A percentile compares a stretch with the other conserved stretches of the same genome.
Evolutionary conservation across 345 rosid genomes (phyloP).

Genomic region (Pugionium dolabratum): DNA sequence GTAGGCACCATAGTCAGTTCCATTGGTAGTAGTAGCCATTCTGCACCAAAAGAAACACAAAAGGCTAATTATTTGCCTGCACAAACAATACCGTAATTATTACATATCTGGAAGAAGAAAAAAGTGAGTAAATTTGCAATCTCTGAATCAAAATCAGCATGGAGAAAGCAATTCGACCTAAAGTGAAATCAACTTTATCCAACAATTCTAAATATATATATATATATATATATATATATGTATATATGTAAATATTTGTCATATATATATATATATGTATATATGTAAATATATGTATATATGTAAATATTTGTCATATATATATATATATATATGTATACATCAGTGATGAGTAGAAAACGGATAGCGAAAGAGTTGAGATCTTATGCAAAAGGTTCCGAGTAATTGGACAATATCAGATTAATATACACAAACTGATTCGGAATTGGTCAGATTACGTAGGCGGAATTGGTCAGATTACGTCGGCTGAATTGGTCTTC

Average conservation of each 20-base stretch:
- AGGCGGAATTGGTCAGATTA: not conserved
- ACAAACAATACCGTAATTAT: not conserved
- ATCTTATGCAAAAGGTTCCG: slow-evolving; percentile 20
- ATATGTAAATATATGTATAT: no score
- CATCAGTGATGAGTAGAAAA: not conserved
- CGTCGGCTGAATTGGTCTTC: not conserved
- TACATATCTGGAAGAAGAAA: no score
- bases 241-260: no score
- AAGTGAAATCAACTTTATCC: not conserved
- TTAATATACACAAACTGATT: not conserved
- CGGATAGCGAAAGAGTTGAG: not conserved
- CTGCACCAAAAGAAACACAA: slow-evolving; percentile 38
- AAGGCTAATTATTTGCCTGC: not conserved
- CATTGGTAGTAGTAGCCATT: slow-evolving; percentile 66
- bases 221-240: no score
- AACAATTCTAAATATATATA: no score
- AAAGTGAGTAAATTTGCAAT: not conserved
- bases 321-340: no score
- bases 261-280: no score
- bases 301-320: no score
- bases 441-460: not conserved
- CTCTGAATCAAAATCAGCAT: not conserved
- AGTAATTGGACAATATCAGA: not conserved
- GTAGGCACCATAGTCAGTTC: slow-evolving; percentile 66
- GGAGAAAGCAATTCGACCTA: not conserved